A percentile compares a stretch with the other conserved stretches of the same genome.
These are phyloP conservation scores for Fusarium clavum DNA, from an alignment of 2,329 filamentous ascomycete genomes.

Conservation along the genomic window DNA sequence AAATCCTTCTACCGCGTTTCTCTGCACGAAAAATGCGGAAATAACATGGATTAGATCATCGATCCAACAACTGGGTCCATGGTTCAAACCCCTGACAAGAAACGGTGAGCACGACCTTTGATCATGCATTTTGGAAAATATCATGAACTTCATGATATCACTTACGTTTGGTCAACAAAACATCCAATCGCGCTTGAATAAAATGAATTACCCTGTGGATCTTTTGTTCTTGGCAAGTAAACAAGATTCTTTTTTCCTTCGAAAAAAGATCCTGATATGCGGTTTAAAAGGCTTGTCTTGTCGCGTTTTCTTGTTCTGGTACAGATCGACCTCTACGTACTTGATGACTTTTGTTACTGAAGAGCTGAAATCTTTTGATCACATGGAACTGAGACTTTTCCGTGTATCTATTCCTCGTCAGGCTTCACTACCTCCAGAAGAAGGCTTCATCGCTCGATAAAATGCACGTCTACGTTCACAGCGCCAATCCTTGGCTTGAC, in stretches of 20 bases:
- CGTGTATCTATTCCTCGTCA: conserved; percentile 12
- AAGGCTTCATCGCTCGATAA: conserved; percentile 12
- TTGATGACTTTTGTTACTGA: not conserved
- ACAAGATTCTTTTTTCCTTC: not conserved
- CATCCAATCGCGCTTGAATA: conserved; percentile 21
- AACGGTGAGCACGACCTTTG: conserved; percentile 23
- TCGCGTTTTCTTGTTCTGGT: not conserved
- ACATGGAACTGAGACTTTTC: conserved; percentile 22
- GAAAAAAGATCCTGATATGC: not conserved
- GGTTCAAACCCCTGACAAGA: conserved; percentile 17
- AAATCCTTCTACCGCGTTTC: not conserved
- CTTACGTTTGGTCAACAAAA: conserved; percentile 32
- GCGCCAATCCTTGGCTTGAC: conserved; percentile 50
- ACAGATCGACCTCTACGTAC: not conserved
- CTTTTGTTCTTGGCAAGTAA: conserved; percentile 23
- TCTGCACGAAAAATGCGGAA: not conserved
- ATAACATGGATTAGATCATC: not conserved
- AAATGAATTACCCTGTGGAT: conserved; percentile 22
- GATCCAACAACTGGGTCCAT: conserved; percentile 2
- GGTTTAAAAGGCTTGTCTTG: conserved; percentile 8
- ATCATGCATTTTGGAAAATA: conserved; percentile 40
- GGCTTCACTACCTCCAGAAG: conserved; percentile 40
- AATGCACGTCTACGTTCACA: conserved; percentile 41
- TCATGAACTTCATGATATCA: conserved; percentile 35
- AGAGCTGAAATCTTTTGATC: not conserved